A percentile compares a stretch with the other conserved stretches of the same genome.
phyloP scores from a whole-genome alignment of 2,329 filamentous ascomycete species.

The Biscogniauxia sp. region DNA sequence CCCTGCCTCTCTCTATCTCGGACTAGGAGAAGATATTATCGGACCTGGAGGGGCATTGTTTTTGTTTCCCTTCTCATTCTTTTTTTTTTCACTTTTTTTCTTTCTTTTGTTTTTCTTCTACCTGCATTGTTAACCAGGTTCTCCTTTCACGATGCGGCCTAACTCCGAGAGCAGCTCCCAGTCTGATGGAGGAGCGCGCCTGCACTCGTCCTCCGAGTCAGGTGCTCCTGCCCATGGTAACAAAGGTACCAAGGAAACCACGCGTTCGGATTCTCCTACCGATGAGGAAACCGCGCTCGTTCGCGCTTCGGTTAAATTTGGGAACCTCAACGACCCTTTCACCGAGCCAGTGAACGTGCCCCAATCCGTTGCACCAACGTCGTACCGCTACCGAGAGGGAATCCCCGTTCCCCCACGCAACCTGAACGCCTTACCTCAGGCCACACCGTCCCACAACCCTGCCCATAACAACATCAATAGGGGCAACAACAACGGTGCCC shows the following conservation, averaged over 20 bases:
- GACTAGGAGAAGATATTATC: background rate
- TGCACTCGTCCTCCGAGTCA: background rate
- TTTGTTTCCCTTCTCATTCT: background rate
- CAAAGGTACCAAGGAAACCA: background rate
- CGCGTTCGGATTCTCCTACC: conserved; percentile 8
- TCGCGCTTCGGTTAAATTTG: conserved; percentile 18
- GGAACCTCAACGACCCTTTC: conserved; percentile 17
- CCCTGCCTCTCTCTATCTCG: background rate
- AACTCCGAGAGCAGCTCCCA: background rate
- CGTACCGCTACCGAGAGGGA: background rate
- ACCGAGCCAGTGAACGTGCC: conserved; percentile 13
- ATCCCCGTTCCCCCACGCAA: conserved; percentile 5
- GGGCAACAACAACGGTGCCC: background rate
- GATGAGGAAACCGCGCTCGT: conserved; percentile 24
- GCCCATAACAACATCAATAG: background rate
- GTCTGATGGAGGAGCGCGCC: background rate
- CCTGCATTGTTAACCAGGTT: too few species aligned
- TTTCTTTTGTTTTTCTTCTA: background rate
- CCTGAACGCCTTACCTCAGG: conserved; percentile 5
- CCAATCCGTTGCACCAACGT: conserved; percentile 15
- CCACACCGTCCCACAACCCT: background rate
- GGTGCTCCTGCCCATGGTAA: conserved; percentile 1
- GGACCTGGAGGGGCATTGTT: background rate
- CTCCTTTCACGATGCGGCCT: background rate
- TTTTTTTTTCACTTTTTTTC: background rate